A percentile compares a stretch with the other conserved stretches of the same genome.
These are phyloP conservation scores for Amphirosellinia nigrospora DNA, from an alignment of 495 filamentous ascomycete species.

Conservation along the genomic window DNA sequence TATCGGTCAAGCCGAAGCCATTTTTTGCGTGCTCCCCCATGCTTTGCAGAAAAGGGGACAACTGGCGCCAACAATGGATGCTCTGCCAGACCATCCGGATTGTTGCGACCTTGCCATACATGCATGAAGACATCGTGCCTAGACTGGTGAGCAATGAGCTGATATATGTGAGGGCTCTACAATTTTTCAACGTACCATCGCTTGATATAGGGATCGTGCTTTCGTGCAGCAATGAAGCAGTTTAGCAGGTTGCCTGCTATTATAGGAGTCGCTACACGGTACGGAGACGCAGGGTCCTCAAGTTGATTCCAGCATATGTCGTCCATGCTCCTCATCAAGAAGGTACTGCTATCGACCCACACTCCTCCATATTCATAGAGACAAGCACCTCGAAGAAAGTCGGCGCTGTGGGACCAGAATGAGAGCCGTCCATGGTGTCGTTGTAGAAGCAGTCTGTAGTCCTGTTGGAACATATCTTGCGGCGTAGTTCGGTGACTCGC, in stretches of 20 bases:
- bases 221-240: constrained; percentile 37
- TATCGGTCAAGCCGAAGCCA: background rate
- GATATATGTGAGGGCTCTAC: background rate
- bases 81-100: constrained; percentile 27
- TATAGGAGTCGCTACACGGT: constrained; percentile 30
- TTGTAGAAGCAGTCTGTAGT: constrained; percentile 34
- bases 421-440: constrained; percentile 35
- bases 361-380: constrained; percentile 37
- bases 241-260: constrained; percentile 32
- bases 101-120: constrained; percentile 33
- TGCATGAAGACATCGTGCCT: constrained; percentile 35
- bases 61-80: constrained; percentile 26
- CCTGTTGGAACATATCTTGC: constrained; percentile 18
- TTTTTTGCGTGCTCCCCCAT: background rate
- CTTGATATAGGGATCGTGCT: constrained; percentile 36
- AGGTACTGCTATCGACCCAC: constrained; percentile 38
- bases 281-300: constrained; percentile 34
- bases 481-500: constrained; percentile 15
- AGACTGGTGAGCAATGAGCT: background rate
- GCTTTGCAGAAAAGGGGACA: background rate
- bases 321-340: constrained; percentile 36
- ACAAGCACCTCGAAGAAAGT: constrained; percentile 40
- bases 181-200: constrained; percentile 27
- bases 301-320: constrained; percentile 41
- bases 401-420: constrained; percentile 38